These are phyloP conservation scores for Lotus japonicus DNA, from an alignment of 306 rosid species.

Conservation along the genomic window DNA sequence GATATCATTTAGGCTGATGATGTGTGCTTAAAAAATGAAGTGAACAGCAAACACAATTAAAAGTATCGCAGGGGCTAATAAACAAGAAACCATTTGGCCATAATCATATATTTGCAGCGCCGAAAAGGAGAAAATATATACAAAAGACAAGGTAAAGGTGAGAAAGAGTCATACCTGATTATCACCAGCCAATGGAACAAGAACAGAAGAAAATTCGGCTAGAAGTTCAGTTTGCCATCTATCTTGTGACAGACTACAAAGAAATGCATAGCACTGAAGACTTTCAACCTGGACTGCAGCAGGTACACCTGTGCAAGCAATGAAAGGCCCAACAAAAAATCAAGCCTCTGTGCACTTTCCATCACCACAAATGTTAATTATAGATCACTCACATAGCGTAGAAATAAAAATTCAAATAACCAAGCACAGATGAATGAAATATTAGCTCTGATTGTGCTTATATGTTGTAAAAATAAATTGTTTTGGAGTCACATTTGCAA, in stretches of 20 bases:
- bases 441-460: neutral
- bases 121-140: slow-evolving; percentile 4
- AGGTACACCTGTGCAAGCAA: slow-evolving; percentile 55
- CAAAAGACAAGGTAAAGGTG: neutral
- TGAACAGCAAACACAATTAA: neutral
- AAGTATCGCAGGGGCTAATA: neutral
- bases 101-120: neutral
- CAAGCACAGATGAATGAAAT: neutral
- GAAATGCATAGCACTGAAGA: slow-evolving; percentile 63
- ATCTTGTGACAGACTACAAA: slow-evolving; percentile 55
- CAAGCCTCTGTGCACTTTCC: neutral
- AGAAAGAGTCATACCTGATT: slow-evolving; percentile 45
- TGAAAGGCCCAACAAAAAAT: slow-evolving; percentile 15
- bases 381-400: neutral
- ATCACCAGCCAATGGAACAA: slow-evolving; percentile 67
- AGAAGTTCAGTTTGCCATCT: slow-evolving; percentile 52
- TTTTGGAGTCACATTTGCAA: too few relatives aligned
- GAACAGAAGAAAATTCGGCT: slow-evolving; percentile 72
- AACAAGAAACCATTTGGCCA: neutral
- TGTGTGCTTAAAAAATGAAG: neutral
- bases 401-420: neutral
- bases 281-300: slow-evolving; percentile 76
- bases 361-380: neutral
- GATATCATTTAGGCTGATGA: neutral
- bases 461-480: neutral